A percentile compares a stretch with the other conserved stretches of the same genome.
Evolutionary conservation across 2,329 filamentous ascomycete species (phyloP).

Genomic region (Pseudogymnoascus sp.): DNA sequence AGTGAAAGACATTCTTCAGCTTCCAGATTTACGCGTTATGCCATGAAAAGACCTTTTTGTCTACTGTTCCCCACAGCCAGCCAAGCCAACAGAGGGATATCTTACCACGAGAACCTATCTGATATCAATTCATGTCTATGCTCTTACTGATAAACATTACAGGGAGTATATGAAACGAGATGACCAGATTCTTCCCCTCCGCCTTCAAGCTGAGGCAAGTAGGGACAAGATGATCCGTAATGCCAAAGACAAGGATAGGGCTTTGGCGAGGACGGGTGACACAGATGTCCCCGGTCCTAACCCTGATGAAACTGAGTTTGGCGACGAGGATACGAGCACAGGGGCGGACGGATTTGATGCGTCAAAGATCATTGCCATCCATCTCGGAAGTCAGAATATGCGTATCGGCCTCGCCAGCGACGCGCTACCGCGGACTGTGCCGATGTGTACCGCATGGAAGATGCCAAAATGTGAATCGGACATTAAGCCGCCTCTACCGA

Average conservation of each 20-base stretch:
- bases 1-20: constrained; percentile 28
- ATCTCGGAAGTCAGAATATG: constrained; percentile 90
- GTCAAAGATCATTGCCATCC: constrained; percentile 89
- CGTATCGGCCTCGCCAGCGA: constrained; percentile 94
- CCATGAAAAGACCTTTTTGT: not conserved
- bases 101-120: not conserved
- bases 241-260: constrained; percentile 81
- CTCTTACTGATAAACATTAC: constrained; percentile 2
- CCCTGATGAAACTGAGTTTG: constrained; percentile 40
- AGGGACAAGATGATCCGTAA: constrained; percentile 76
- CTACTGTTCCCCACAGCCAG: not conserved
- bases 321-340: constrained; percentile 45
- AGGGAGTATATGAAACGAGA: constrained; percentile 98
- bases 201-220: constrained; percentile 80
- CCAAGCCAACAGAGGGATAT: not conserved
- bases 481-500: constrained; percentile 70
- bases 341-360: constrained; percentile 60
- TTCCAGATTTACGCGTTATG: constrained; percentile 10
- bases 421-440: constrained; percentile 85
- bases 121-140: not conserved
- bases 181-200: constrained; percentile 85
- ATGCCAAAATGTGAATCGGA: constrained; percentile 76
- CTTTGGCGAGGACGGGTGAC: constrained; percentile 66
- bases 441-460: constrained; percentile 82
- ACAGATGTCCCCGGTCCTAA: constrained; percentile 58